Evolutionary conservation across 345 rosid genomes (phyloP), one percentile per base, ranked within the genome.

Genomic region (Bruguiera sexangula): DNA sequence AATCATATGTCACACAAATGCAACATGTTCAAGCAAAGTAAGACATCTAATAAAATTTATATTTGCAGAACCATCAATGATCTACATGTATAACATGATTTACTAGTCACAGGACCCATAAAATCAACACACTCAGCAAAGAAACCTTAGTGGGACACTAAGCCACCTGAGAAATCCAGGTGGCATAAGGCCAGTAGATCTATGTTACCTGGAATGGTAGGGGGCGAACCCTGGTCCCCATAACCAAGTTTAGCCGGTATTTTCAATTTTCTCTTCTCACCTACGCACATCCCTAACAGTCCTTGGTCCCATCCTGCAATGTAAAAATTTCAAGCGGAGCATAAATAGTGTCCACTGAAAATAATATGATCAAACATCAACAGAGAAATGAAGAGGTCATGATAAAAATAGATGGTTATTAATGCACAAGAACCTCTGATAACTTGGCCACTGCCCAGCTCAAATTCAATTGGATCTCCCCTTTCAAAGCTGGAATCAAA

Each of bases 401-500:
- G 29, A 66, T 70, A 54, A 16, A 3, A 26, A 2, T 6, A 36
- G 54, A n/a, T 15, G 58, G 34, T 26, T 21, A n/a, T 16, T 53
- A 72, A n/a, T 21, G 48, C 52, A 64, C 13, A 26, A 78, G 66
- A 8, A 94, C 98, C 98, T 87, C 88, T 88, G 76, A 95, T 95
- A 54, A 95, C 99, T 81, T 89, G 97, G 71, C 99, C 97, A 75
- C 77, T 82, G 46, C 98, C 98, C 73, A 94, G 91, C 88, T 88
- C 93, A 76, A 94, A 94, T 78, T 85, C 97, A 81, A 94, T 87
- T 22, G 98, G 98, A 80, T 94, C 97, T 67, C 88, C 96, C 76
- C 98, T 94, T 73, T 94, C 97, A 78, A 85, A 94, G 76, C 98
- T 91, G 76, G 98, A 94, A 82, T 94, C 98, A 51, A 94, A 94